Percentiles rank a stretch among this genome's conserved stretches.
Evolutionary conservation across 2,329 filamentous ascomycete genomes (phyloP).

Genomic region (Aureobasidium subglaciale): DNA sequence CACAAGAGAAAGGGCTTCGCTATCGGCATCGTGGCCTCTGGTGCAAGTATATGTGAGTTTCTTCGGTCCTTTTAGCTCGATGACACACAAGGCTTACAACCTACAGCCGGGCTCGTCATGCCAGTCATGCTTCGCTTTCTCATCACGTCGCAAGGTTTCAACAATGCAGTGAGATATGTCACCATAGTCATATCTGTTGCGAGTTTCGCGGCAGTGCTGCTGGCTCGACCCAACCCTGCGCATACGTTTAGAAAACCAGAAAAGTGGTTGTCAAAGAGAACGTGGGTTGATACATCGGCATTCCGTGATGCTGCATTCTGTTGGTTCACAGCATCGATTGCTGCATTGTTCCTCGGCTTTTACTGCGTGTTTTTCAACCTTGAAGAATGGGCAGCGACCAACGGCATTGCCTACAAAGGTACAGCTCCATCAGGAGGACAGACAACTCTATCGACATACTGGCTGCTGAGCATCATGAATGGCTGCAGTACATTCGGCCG

Average conservation of each 20-base stretch:
- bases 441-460: slow-evolving; percentile 37
- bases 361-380: slow-evolving; percentile 48
- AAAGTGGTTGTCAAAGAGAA: slow-evolving; percentile 32
- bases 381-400: slow-evolving; percentile 44
- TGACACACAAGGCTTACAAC: neutral
- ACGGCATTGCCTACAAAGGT: slow-evolving; percentile 35
- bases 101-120: slow-evolving; percentile 30
- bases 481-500: slow-evolving; percentile 41
- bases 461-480: slow-evolving; percentile 45
- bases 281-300: slow-evolving; percentile 39
- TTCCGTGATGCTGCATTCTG: slow-evolving; percentile 37
- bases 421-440: slow-evolving; percentile 17
- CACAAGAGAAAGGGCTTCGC: slow-evolving; percentile 40
- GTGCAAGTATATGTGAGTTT: slow-evolving; percentile 37
- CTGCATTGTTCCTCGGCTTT: slow-evolving; percentile 45
- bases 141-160: slow-evolving; percentile 38
- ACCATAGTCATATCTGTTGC: slow-evolving; percentile 36
- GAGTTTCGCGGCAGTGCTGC: slow-evolving; percentile 35
- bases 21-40: slow-evolving; percentile 44
- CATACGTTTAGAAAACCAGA: slow-evolving; percentile 33
- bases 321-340: slow-evolving; percentile 40
- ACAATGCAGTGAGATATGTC: slow-evolving; percentile 37
- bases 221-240: slow-evolving; percentile 38
- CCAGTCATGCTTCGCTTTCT: slow-evolving; percentile 42
- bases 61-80: neutral